These are phyloP conservation scores for Trichoderma sp. DNA, from an alignment of 2,329 filamentous ascomycete genomes.

Conservation along the genomic window DNA sequence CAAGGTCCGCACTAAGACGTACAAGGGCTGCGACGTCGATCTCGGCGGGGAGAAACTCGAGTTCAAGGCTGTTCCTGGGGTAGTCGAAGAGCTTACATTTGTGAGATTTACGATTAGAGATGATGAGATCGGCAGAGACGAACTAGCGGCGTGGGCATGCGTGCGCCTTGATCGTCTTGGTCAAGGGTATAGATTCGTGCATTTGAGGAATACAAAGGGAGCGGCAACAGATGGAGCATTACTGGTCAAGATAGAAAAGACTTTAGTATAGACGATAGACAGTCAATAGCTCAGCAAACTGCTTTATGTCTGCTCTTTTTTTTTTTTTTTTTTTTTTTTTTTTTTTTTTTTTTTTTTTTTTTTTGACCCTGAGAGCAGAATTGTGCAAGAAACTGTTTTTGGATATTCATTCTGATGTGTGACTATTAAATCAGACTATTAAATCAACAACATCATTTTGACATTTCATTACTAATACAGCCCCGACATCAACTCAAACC, in stretches of 20 bases:
- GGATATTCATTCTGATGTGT: background rate
- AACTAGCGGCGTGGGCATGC: constrained; percentile 85
- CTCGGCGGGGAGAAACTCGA: constrained; percentile 61
- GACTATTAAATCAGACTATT: constrained; percentile 9
- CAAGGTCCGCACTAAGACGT: constrained; percentile 63
- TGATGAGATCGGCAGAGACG: constrained; percentile 77
- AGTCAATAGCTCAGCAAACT: background rate
- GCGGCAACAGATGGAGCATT: constrained; percentile 68
- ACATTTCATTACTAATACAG: background rate
- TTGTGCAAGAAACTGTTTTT: background rate
- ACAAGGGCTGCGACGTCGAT: constrained; percentile 64
- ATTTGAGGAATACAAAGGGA: constrained; percentile 72
- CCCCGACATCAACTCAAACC: background rate
- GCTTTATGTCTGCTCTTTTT: background rate
- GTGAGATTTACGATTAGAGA: constrained; percentile 86
- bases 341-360: background rate
- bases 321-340: background rate
- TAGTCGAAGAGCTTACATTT: constrained; percentile 73
- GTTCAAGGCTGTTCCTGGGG: constrained; percentile 58
- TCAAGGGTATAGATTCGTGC: constrained; percentile 76
- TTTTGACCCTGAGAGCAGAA: background rate
- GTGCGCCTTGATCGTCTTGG: constrained; percentile 80
- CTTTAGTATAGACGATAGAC: constrained; percentile 34
- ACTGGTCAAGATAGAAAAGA: constrained; percentile 74
- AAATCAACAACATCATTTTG: background rate